phyloP scores from a whole-genome alignment of 1,284 basidiomycete species.

The Leccinum cinnamomeum region DNA sequence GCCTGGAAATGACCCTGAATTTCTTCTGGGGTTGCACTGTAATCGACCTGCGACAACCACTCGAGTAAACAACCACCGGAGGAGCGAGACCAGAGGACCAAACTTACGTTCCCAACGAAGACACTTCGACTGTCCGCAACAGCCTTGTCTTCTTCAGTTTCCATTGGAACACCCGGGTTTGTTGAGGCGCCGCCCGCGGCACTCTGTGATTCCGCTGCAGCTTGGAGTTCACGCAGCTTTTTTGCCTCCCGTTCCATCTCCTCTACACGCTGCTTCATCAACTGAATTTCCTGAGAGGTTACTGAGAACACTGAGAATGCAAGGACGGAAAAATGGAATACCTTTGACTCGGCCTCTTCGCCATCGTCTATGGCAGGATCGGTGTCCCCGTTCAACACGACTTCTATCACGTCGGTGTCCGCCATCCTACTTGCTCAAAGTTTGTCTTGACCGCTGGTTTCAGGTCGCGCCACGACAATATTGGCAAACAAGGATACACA shows the following conservation, averaged over 20 bases:
- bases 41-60: conserved; percentile 78
- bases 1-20: conserved; percentile 98
- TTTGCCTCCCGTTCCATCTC: conserved; percentile 93
- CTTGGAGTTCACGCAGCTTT: conserved; percentile 89
- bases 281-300: conserved; percentile 62
- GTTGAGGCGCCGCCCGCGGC: conserved; percentile 42
- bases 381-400: conserved; percentile 34
- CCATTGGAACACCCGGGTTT: conserved; percentile 51
- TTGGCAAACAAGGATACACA: conserved; percentile 33
- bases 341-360: conserved; percentile 61
- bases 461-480: conserved; percentile 20
- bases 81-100: conserved; percentile 10
- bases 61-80: conserved; percentile 10
- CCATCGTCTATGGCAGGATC: conserved; percentile 51
- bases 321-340: conserved; percentile 21
- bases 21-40: conserved; percentile 96
- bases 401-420: conserved; percentile 39
- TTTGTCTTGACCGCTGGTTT: conserved; percentile 21
- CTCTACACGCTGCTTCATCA: conserved; percentile 91
- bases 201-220: conserved; percentile 71
- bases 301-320: conserved; percentile 8
- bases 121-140: conserved; percentile 87
- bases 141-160: conserved; percentile 75
- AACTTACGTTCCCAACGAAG: conserved; percentile 94
- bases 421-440: conserved; percentile 32